Base-by-base conservation (phyloP, 2,329 filamentous ascomycete genomes). In the Xylaria sp. region DNA sequence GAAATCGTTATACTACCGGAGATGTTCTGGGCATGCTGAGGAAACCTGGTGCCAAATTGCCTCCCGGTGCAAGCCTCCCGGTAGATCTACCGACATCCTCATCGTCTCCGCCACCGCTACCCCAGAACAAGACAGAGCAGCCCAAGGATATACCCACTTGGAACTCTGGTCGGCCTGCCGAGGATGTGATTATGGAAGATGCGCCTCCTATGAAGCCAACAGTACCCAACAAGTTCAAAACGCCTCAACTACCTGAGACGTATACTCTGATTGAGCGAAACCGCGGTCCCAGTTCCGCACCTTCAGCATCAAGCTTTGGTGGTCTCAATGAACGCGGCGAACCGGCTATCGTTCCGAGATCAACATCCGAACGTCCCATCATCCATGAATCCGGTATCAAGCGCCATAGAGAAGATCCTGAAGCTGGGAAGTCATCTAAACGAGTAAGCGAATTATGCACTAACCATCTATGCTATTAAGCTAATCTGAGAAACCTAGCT, bases 1-100 rank as follows among this genome's bases (percentile, higher is more conserved):
- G 95, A 72, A 85, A 91, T 65, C 81, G 89, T 9, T 97, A 95
- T 75, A 97, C 92, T 0, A 83, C 86, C 43, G 94, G 85, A 5
- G 79, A 87, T 60, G 77, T 87, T 50, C 57, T 86, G 54, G 74
- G 75, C 17, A 76, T 84, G 74, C 79, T 87, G 31, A 77, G 78
- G 31, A 80, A 73, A 57, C 79, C 82, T 1, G 76, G 81, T 1
- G 74, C 67, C 2, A 76, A 73, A 65, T 72, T 79, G 15, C 66
- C 73, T 12, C 61, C 70, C 19, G 67, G 64, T 31, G 70, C 69
- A 23, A 51, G 50, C 23, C 35, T 31, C 35, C 55, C 54, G 46
- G 52, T 61, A 37, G 47, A 28, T 53, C 37, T 23, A 19, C 49
- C 55, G 37, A 37, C 49, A 51, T 35, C 63, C 25, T 35, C 45